A percentile compares a stretch with the other conserved stretches of the same genome.
Conservation (phyloP, 768 basidiomycete genomes). For the Hortiboletus flavorubellus region DNA sequence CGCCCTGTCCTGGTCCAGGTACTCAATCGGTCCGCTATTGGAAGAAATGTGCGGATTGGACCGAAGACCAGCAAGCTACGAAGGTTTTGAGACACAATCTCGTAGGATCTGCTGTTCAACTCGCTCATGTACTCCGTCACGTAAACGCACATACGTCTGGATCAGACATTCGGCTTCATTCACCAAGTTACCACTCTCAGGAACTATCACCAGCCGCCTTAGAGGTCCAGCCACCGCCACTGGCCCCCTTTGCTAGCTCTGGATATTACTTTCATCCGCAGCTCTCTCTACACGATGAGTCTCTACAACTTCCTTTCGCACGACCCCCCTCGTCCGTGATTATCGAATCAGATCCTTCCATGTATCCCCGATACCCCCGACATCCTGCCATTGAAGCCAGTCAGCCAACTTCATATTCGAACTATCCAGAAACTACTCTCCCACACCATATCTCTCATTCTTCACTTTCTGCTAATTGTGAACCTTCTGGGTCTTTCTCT, state of each 20-base stretch:
- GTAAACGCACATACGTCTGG: constrained; percentile 35
- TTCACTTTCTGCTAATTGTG: constrained; percentile 7
- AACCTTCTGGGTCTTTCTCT: constrained; percentile 8
- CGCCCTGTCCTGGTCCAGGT: constrained; percentile 30
- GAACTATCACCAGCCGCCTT: constrained; percentile 31
- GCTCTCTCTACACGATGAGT: constrained; percentile 8
- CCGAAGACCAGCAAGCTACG: constrained; percentile 67
- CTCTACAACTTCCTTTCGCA: constrained; percentile 8
- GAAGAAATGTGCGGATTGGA: constrained; percentile 74
- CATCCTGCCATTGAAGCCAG: constrained; percentile 4
- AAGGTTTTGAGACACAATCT: constrained; percentile 62
- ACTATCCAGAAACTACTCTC: constrained; percentile 8
- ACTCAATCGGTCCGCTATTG: constrained; percentile 41
- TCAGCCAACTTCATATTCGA: constrained; percentile 18
- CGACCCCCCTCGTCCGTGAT: constrained; percentile 8
- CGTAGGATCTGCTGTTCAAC: constrained; percentile 58
- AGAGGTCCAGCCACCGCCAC: constrained; percentile 41
- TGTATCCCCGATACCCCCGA: constrained; percentile 17
- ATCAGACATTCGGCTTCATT: constrained; percentile 35
- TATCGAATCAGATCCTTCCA: constrained; percentile 6
- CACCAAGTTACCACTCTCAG: constrained; percentile 35
- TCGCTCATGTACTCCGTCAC: constrained; percentile 52
- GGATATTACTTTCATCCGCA: constrained; percentile 31
- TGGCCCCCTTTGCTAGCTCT: constrained; percentile 29
- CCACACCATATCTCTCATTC: constrained; percentile 12